phyloP scores from a whole-genome alignment of 2,329 filamentous ascomycete genomes.

The Teratosphaeria viscida region DNA sequence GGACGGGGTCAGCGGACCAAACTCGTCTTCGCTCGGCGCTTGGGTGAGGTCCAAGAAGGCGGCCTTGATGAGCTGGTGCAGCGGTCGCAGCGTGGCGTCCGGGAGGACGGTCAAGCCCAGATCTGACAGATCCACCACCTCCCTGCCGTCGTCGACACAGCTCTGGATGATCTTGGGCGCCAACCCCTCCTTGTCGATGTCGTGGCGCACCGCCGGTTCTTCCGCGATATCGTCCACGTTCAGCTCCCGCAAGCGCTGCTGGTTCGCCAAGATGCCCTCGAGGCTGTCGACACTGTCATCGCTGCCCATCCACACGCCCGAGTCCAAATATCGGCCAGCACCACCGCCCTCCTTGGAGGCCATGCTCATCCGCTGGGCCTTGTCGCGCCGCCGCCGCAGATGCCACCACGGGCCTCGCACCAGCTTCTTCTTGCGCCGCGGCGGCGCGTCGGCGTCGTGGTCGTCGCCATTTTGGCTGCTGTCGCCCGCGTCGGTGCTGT shows the following conservation, averaged over 20 bases:
- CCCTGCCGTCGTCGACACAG: constrained; percentile 44
- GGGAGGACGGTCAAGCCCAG: constrained; percentile 45
- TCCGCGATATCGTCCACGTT: constrained; percentile 1
- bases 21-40: constrained; percentile 44
- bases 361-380: constrained; percentile 9
- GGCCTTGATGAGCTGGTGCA: constrained; percentile 33
- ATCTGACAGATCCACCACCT: constrained; percentile 51
- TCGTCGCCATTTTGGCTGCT: constrained; percentile 28
- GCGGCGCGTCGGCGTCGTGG: constrained; percentile 40
- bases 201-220: background rate
- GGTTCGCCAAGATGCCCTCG: constrained; percentile 5
- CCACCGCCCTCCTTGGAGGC: constrained; percentile 35
- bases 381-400: background rate
- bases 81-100: constrained; percentile 46
- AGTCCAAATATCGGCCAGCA: constrained; percentile 50
- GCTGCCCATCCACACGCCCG: constrained; percentile 58
- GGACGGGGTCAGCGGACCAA: constrained; percentile 47
- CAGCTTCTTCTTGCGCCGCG: constrained; percentile 49
- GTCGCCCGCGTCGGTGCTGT: constrained; percentile 37
- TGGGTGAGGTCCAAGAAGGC: constrained; percentile 16
- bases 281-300: constrained; percentile 38
- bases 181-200: constrained; percentile 8
- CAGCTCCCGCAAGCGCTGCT: constrained; percentile 4
- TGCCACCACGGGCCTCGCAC: constrained; percentile 58
- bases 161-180: constrained; percentile 16